phyloP scores from a whole-genome alignment of 257 asterid species.

The Cinchona pubescens region DNA sequence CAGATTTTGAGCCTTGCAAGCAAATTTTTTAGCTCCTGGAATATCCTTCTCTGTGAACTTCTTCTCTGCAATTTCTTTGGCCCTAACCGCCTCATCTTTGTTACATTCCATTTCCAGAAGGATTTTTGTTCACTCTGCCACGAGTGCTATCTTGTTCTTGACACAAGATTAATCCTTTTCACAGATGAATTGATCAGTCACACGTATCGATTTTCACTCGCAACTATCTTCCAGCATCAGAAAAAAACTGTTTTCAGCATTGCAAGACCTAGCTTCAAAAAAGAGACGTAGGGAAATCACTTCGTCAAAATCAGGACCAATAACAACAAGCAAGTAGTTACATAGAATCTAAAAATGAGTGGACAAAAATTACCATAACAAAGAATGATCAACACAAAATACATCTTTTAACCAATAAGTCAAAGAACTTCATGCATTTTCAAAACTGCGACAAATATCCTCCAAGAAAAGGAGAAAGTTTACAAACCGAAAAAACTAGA shows the following conservation, averaged over 20 bases:
- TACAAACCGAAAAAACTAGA: not conserved
- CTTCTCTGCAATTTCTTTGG: slow-evolving; percentile 55
- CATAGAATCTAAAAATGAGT: not conserved
- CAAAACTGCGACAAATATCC: not conserved
- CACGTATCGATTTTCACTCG: not conserved
- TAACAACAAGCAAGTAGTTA: not conserved
- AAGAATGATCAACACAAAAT: no score
- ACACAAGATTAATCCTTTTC: not conserved
- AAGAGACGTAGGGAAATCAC: not conserved
- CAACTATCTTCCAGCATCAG: not conserved
- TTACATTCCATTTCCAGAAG: slow-evolving; percentile 53
- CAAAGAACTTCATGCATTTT: not conserved
- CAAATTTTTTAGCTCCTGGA: slow-evolving; percentile 54
- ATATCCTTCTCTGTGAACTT: slow-evolving; percentile 49
- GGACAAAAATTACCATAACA: not conserved
- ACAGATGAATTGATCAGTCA: not conserved
- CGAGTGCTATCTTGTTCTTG: not conserved
- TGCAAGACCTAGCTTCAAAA: not conserved
- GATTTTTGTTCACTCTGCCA: slow-evolving; percentile 2
- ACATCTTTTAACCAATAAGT: not conserved
- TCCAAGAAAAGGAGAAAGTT: not conserved
- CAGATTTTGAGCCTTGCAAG: slow-evolving; percentile 53
- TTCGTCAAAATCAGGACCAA: slow-evolving; percentile 1
- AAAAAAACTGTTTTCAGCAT: not conserved
- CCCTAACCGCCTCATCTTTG: slow-evolving; percentile 56